Conservation (phyloP, 345 rosid genomes). For the Kernera saxatilis region DNA sequence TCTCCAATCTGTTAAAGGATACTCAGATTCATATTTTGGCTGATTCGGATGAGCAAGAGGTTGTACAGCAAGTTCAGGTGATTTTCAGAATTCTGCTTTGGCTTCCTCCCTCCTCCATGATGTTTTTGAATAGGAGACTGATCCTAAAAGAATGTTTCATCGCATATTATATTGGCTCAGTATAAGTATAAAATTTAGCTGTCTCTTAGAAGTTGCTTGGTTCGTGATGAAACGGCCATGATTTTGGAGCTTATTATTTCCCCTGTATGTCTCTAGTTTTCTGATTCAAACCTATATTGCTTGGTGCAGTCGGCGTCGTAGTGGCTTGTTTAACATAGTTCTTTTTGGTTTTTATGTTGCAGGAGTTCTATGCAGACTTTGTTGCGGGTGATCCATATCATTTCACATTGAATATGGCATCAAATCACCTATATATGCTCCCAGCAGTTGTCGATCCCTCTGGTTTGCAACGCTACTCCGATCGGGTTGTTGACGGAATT, state of each 20-base stretch:
- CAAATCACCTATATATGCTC: slow-evolving; percentile 83
- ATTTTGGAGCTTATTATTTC: neutral
- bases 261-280: neutral
- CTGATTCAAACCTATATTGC: neutral
- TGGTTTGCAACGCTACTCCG: slow-evolving; percentile 77
- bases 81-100: neutral
- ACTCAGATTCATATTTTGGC: slow-evolving; percentile 96
- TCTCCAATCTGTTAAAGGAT: slow-evolving; percentile 93
- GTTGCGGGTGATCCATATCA: slow-evolving; percentile 82
- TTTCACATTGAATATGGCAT: slow-evolving; percentile 74
- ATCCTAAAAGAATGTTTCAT: neutral
- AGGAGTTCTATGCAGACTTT: slow-evolving; percentile 98
- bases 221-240: neutral
- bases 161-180: neutral
- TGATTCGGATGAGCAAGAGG: slow-evolving; percentile 97
- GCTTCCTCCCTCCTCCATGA: neutral
- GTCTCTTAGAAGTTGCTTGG: neutral
- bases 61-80: slow-evolving; percentile 96
- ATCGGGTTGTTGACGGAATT: slow-evolving; percentile 82
- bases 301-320: neutral
- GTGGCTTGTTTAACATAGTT: neutral
- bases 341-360: slow-evolving; percentile 37
- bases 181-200: neutral
- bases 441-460: slow-evolving; percentile 97
- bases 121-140: neutral